Percentiles rank a stretch among this genome's conserved stretches.
Conservation (phyloP, 73 alveolate genomes). For the Paramecium sonneborni region DNA sequence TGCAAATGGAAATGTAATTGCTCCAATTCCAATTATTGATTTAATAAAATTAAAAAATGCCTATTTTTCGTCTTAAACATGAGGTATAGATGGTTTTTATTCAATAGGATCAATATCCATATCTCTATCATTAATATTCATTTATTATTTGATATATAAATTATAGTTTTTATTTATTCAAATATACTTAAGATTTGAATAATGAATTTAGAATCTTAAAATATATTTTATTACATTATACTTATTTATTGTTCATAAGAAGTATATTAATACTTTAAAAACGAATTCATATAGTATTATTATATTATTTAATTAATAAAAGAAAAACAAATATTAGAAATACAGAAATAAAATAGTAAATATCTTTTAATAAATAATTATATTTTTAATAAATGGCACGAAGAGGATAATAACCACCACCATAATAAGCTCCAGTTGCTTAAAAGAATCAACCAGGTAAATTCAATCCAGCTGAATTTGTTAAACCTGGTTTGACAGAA, state of each 20-base stretch:
- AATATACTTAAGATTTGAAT: no score
- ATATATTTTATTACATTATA: no score
- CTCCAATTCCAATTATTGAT: background rate
- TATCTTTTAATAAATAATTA: background rate
- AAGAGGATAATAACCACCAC: conserved; percentile 32
- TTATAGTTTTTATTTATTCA: no score
- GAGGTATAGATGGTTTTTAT: no score
- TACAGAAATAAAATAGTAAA: background rate
- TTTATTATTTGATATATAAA: no score
- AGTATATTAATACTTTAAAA: no score
- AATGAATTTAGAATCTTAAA: no score
- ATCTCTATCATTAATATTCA: no score
- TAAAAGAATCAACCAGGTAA: conserved; percentile 21
- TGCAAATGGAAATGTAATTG: background rate
- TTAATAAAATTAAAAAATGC: background rate
- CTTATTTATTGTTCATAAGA: no score
- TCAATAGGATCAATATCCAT: background rate
- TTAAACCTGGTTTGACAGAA: conserved; percentile 88
- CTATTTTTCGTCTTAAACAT: background rate
- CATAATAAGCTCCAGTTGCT: conserved; percentile 17
- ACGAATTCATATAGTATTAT: background rate
- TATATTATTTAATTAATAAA: background rate
- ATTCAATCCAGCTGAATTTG: conserved; percentile 56
- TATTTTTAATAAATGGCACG: conserved; percentile 10
- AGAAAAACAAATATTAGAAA: background rate